Evolutionary conservation across 805 yeast genomes (phyloP).

Genomic region (Lipomyces sp.): DNA sequence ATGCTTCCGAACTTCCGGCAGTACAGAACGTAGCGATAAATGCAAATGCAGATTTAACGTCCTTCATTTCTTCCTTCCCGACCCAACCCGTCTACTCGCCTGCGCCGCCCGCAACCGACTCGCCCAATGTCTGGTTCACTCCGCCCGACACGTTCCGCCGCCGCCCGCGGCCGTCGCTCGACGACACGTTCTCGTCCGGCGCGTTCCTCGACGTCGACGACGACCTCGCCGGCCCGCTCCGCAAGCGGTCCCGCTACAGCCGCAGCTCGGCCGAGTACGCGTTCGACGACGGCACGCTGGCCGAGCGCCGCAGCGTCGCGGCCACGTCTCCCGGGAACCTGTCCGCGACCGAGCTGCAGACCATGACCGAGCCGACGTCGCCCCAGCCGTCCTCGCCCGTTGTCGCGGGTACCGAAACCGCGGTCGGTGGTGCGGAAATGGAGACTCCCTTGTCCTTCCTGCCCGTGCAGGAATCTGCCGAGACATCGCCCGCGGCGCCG

Average conservation of each 20-base stretch:
- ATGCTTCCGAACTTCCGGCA: no score
- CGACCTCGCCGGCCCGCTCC: constrained; percentile 25
- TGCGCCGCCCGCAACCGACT: no score
- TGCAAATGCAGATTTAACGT: no score
- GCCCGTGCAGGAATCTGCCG: no score
- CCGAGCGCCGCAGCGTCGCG: background rate
- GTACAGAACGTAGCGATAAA: no score
- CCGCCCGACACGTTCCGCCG: constrained; percentile 21
- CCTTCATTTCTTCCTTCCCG: no score
- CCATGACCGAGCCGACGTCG: background rate
- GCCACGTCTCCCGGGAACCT: background rate
- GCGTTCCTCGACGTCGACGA: constrained; percentile 24
- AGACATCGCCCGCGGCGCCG: background rate
- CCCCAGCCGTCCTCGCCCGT: background rate
- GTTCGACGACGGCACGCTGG: background rate
- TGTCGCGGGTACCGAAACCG: no score
- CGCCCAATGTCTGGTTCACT: constrained; percentile 15
- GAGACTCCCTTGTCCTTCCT: background rate
- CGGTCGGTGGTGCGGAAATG: background rate
- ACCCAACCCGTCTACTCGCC: no score
- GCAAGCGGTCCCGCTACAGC: constrained; percentile 17
- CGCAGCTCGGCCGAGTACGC: constrained; percentile 13
- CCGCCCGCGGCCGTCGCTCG: constrained; percentile 18
- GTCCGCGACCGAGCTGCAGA: background rate
- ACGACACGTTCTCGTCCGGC: constrained; percentile 26